Base-by-base conservation (phyloP, 2,329 filamentous ascomycete species). In the Canariomyces notabilis region DNA sequence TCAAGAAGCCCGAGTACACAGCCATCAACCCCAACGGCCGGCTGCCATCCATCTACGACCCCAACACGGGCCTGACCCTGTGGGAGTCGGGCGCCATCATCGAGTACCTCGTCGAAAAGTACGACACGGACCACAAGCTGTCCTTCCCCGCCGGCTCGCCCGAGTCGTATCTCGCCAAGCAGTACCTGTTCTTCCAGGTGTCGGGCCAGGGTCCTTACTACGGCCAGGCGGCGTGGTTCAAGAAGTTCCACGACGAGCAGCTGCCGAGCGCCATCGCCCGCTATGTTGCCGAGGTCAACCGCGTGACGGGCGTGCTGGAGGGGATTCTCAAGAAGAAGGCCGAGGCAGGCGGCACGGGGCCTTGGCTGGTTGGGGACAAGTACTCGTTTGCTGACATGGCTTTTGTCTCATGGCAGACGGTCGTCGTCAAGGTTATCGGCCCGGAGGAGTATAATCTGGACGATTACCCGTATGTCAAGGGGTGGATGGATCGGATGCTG, bases 11-110 rank as follows among this genome's bases (percentile, higher is more conserved):
- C 34, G 57, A 52, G 12, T 66, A 59, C 44, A 26, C 50, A 15
- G 52, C 56, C 9, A 42, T 65, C 42, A 67, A 67, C 47, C 64
- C 63, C 19, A 67, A 67, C 48, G 64, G 64, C 22, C 61, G 63
- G 15, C 35, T 65, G 11, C 64, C 64, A 0, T 51, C 61, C 14
- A 61, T 67, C 40, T 29, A 56, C 6, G 60, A 57, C 51, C 68
- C 69, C 48, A 68, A 69, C 48, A 73, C 70, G 34, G 65, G 63
- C 47, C 59, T 76, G 32, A 68, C 65, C 0, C 63, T 73, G 33
- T 77, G 70, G 68, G 73, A 76, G 56, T 71, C 67, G 14, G 71
- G 70, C 19, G 73, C 74, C 9, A 74, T 75, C 55, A 56, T 77
- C 47, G 65, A 71, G 48, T 77, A 76, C 47, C 55, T 76, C 18